Base-by-base conservation (phyloP, 2,329 filamentous ascomycete species). In the Microsporum canis region DNA sequence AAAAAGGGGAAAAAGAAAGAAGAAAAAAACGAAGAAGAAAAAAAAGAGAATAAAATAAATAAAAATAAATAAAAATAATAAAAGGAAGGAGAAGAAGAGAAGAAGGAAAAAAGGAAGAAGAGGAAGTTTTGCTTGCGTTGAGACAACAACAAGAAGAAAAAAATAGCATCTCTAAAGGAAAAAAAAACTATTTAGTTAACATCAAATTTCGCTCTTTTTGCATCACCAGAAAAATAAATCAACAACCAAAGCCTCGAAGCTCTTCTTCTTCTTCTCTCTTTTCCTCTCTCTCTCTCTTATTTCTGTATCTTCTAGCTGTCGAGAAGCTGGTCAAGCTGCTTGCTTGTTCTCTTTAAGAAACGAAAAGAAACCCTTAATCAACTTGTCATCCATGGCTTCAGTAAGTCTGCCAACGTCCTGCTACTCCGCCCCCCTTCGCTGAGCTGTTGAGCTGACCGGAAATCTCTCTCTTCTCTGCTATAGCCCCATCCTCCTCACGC, bases 371-470 rank as follows among this genome's bases (percentile, higher is more conserved):
- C 12, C 39, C 45, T 14, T 55, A 38, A 23, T 55, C 17, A 39
- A 53, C 38, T 34, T 62, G 62, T 67, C 67, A 69, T 69, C 65
- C 71, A 78, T 78, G 76, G 76, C 76, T 77, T 78, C 76, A 71
- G 76, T 78, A 71, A 70, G 76, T 76, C 39, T 43, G 39, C 39
- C 14, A 14, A 12, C 5, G 39, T 5, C 47, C 39, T 61, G 65
- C 64, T 59, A 58, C 47, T 49, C 60, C 62, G 60, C 29, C 33
- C 56, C 55, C 8, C 45, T 59, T 51, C 55, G 12, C 49, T 58
- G 49, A 23, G 33, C 23, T 31, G 14, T 17, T 29, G 55, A 41
- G 61, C 72, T 73, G 65, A 73, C 59, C 29, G 41, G 36, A n/a
- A 2, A 51, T 14, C 57, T 56, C 39, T 60, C 58, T 36, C 53